Conservation (phyloP, 192 early-diverging fungal species). For the Coemansia guatemalensis region DNA sequence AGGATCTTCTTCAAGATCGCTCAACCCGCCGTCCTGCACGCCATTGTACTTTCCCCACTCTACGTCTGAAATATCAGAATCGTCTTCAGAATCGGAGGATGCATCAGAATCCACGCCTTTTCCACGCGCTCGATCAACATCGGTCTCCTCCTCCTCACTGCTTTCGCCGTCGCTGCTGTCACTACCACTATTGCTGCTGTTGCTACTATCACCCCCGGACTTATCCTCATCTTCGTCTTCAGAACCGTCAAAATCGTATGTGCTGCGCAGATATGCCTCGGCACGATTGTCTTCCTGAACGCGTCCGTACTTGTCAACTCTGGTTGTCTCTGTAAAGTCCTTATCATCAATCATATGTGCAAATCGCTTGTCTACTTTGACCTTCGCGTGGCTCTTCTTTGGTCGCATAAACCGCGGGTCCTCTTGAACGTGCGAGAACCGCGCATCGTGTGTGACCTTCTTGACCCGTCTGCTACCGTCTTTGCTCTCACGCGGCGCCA, state of each 20-base stretch:
- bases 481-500: conserved; percentile 41
- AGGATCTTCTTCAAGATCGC: conserved; percentile 60
- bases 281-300: conserved; percentile 32
- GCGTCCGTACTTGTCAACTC: conserved; percentile 48
- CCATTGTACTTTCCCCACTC: conserved; percentile 39
- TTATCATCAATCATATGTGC: conserved; percentile 74
- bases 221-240: conserved; percentile 23
- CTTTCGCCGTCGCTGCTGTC: conserved; percentile 16
- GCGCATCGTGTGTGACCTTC: conserved; percentile 62
- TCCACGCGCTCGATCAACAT: conserved; percentile 79
- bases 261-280: conserved; percentile 34
- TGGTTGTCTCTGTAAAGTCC: conserved; percentile 57
- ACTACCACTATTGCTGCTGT: conserved; percentile 5
- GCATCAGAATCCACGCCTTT: conserved; percentile 59
- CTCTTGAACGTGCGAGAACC: conserved; percentile 74
- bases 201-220: conserved; percentile 12
- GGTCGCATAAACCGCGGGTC: conserved; percentile 83
- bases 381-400: conserved; percentile 77
- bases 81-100: conserved; percentile 31
- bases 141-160: conserved; percentile 4
- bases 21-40: conserved; percentile 40
- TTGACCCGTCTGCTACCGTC: conserved; percentile 28
- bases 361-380: conserved; percentile 90
- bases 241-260: conserved; percentile 58
- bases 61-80: conserved; percentile 38